A percentile compares a stretch with the other conserved stretches of the same genome.
phyloP scores from a whole-genome alignment of 1,284 basidiomycete genomes.

The Leccinum griseonigrum region DNA sequence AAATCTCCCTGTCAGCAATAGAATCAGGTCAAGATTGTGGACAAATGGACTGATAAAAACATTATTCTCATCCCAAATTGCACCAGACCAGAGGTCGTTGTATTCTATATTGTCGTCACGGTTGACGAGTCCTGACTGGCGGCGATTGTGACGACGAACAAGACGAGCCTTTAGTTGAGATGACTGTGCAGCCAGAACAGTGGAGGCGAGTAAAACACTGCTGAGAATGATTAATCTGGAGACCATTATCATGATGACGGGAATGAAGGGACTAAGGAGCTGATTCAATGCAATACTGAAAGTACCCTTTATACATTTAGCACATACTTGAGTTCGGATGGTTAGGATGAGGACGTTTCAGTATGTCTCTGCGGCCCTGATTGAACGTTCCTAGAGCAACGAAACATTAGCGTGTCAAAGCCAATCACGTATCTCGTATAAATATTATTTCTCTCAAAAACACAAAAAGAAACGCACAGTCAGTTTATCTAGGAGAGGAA shows the following conservation, averaged over 20 bases:
- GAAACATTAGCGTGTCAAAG: not conserved
- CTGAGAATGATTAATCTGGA: conserved; percentile 17
- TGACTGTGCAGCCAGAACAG: conserved; percentile 15
- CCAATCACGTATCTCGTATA: not conserved
- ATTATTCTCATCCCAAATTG: conserved; percentile 3
- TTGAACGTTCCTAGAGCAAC: not conserved
- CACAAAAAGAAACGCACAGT: not conserved
- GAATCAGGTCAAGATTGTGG: not conserved
- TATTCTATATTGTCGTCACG: conserved; percentile 12
- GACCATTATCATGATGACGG: conserved; percentile 11
- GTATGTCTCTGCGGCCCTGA: not conserved
- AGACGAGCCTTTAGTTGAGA: conserved; percentile 11
- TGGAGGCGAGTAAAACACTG: conserved; percentile 21
- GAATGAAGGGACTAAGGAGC: not conserved
- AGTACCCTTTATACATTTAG: not conserved
- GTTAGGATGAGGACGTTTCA: not conserved
- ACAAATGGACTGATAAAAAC: conserved; percentile 10
- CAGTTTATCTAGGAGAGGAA: not conserved
- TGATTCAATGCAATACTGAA: not conserved
- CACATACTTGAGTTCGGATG: not conserved
- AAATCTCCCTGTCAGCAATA: conserved; percentile 16
- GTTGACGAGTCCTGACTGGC: conserved; percentile 7
- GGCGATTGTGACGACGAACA: conserved; percentile 13
- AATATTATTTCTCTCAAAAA: not conserved
- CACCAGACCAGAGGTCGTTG: conserved; percentile 22